Evolutionary conservation across 768 basidiomycete species (phyloP), one percentile per base, ranked within the genome.

Genomic region (Pisolithus tinctorius): DNA sequence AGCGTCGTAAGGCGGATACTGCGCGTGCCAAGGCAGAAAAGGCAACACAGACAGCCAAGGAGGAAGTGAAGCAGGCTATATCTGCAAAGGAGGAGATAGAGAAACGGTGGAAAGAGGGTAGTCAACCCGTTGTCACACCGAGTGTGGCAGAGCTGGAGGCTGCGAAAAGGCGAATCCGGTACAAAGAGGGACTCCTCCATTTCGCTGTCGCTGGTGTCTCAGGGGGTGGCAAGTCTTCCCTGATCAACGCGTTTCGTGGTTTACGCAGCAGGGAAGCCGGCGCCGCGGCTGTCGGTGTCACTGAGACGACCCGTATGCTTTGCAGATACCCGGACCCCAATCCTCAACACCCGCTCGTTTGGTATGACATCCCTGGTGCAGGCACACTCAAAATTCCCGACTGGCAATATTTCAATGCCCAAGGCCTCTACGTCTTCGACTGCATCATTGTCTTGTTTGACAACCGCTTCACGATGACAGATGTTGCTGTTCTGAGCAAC

Each of bases 311-410:
- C 5, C 41, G 54, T n/a, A 27, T 40, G n/a, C 51, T 62, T 38
- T n/a, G 55, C 27, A 55, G 67, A 29, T 71, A 67, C 36, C 43
- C 59, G 3, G 63, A 66, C 17, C 26, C 60, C 6, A 55, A 58
- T 20, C 59, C 55, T 5, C 45, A 57, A 2, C 25, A 51, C 26
- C 60, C 58, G 0, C 56, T 63, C 52, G 60, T 64, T 40, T 71
- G 69, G 69, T 71, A 65, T 10, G 70, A 71, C 37, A 44, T 70
- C 16, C 69, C 70, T 0, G 69, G 69, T 14, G 69, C 70, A 9
- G 66, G 68, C 10, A 71, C 69, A 1, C 13, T 64, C 17, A 58
- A 51, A 13, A 61, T 64, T 16, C 58, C 58, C 8, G 66, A 64
- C 45, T 70, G 67, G 67, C 58, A 67, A 14, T 71, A 71, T 48